Conservation (phyloP, 306 rosid species). For the Malus orientalis region DNA sequence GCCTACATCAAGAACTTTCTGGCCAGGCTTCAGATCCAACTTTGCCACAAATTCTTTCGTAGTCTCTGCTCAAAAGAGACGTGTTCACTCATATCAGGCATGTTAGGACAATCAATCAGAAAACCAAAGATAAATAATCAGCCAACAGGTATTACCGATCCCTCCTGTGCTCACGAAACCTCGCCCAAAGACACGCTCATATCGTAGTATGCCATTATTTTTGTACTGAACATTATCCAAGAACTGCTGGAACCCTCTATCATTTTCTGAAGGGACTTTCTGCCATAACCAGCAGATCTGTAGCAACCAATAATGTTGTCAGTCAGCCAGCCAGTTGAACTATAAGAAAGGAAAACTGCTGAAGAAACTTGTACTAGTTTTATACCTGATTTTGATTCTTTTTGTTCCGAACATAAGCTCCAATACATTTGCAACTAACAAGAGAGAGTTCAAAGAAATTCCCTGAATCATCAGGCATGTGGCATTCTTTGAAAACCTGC, state of each 20-base stretch:
- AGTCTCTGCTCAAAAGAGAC: conserved; percentile 53
- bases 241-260: conserved; percentile 42
- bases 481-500: conserved; percentile 72
- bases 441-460: conserved; percentile 80
- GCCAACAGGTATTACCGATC: conserved; percentile 22
- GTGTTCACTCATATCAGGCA: neutral
- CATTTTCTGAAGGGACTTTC: conserved; percentile 34
- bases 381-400: conserved; percentile 91
- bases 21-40: conserved; percentile 73
- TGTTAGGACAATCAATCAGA: neutral
- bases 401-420: conserved; percentile 88
- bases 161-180: conserved; percentile 54
- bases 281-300: conserved; percentile 87
- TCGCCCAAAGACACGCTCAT: conserved; percentile 44
- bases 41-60: conserved; percentile 72
- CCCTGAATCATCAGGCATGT: conserved; percentile 45
- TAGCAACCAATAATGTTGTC: conserved; percentile 16
- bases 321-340: conserved; percentile 3
- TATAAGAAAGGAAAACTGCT: neutral
- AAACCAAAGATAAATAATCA: neutral
- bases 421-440: conserved; percentile 83
- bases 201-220: conserved; percentile 37
- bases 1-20: conserved; percentile 88
- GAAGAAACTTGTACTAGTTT: neutral
- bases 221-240: conserved; percentile 46